Evolutionary conservation across 192 early-diverging fungal species (phyloP).

Genomic region (Haplosporangium gracile): DNA sequence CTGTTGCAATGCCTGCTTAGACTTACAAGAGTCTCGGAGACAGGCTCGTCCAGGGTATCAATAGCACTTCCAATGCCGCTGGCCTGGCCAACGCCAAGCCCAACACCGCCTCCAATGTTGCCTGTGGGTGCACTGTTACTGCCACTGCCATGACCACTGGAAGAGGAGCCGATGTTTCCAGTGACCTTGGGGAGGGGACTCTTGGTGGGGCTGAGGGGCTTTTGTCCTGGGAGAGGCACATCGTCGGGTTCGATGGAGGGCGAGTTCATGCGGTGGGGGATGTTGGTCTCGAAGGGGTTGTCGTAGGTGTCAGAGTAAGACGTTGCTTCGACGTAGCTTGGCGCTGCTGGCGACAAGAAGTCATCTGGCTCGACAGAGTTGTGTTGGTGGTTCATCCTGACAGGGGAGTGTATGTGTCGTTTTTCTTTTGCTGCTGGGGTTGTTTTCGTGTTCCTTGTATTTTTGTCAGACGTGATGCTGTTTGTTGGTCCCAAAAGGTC

Average conservation of each 20-base stretch:
- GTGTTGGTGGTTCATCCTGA: conserved; percentile 34
- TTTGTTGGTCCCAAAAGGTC: background rate
- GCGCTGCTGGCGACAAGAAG: conserved; percentile 53
- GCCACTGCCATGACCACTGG: conserved; percentile 10
- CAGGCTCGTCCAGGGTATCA: conserved; percentile 96
- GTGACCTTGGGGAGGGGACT: conserved; percentile 43
- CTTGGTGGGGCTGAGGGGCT: conserved; percentile 43
- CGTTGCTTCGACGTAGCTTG: conserved; percentile 53
- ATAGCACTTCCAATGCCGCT: conserved; percentile 41
- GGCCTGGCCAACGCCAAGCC: conserved; percentile 54
- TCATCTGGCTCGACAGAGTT: conserved; percentile 52
- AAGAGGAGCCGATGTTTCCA: conserved; percentile 48
- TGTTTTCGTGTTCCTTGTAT: background rate
- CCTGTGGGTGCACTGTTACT: conserved; percentile 17
- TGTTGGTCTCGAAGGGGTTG: conserved; percentile 56
- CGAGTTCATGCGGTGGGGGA: conserved; percentile 47
- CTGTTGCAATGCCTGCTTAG: background rate
- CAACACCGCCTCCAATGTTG: conserved; percentile 23
- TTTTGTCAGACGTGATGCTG: background rate
- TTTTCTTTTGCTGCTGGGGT: too few species aligned
- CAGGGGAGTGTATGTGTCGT: background rate
- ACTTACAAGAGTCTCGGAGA: conserved; percentile 89
- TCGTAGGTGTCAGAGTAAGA: conserved; percentile 55
- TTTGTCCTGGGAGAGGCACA: conserved; percentile 51
- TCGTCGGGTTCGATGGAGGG: conserved; percentile 55